Evolutionary conservation across 768 basidiomycete genomes (phyloP).

Genomic region (Tulasnella sp.): DNA sequence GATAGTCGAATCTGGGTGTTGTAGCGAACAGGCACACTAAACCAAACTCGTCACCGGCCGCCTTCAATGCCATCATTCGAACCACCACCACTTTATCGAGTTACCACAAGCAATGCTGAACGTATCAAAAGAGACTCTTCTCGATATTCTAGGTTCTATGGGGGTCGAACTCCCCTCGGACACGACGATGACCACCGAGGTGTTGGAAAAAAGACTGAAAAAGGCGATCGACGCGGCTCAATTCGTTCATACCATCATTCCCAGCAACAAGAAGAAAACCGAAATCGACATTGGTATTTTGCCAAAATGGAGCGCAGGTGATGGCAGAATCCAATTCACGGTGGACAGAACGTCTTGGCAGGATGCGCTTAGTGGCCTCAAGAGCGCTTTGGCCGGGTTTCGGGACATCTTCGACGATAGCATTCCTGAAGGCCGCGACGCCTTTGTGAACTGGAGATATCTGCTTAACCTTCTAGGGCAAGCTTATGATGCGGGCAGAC

Average conservation of each 20-base stretch:
- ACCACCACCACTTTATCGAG: background rate
- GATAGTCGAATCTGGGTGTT: too few species aligned
- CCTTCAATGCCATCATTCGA: background rate
- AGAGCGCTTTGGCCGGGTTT: background rate
- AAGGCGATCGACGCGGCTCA: constrained; percentile 27
- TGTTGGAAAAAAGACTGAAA: constrained; percentile 6
- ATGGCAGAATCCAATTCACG: background rate
- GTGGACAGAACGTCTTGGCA: constrained; percentile 4
- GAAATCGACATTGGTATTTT: constrained; percentile 8
- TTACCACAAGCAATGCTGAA: background rate
- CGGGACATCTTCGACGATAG: background rate
- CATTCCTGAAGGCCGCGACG: background rate
- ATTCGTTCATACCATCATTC: background rate
- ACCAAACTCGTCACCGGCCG: background rate
- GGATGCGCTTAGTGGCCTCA: background rate
- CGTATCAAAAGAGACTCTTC: background rate
- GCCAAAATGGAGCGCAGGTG: background rate
- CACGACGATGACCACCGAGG: constrained; percentile 9
- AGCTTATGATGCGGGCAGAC: background rate
- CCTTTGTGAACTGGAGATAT: background rate
- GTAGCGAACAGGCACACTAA: background rate
- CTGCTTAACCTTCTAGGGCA: background rate
- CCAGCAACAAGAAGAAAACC: background rate
- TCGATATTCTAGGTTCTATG: constrained; percentile 22
- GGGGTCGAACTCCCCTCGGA: constrained; percentile 18